Base-by-base conservation (phyloP, 2,329 filamentous ascomycete genomes). In the Cladosporium sp. region DNA sequence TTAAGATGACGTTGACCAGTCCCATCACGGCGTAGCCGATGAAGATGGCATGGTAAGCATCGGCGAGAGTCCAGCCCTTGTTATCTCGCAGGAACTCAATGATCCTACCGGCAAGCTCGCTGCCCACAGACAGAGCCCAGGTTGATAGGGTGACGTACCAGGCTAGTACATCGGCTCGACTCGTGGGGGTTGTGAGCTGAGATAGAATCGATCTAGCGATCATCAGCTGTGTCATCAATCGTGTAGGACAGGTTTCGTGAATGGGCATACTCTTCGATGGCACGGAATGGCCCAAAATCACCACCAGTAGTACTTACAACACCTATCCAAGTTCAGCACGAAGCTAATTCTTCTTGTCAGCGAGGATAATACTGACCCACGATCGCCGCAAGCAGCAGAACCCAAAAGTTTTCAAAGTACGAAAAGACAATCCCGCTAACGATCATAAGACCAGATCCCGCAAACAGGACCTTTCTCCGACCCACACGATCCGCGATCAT, bases 211-310 rank as follows among this genome's bases (percentile, higher is more conserved):
- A 41, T 27, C 45, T 48, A 24, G 24, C 5, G 37, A 17, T 8
- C 1, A 29, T 4, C n/a, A n/a, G n/a, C n/a, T n/a, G n/a, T 32
- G 30, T 32, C 4, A 17, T 47, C 34, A 47, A 36, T 34, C 30
- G 30, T 4, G 30, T n/a, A 32, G 82, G 62, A n/a, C n/a, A n/a
- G n/a, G 22, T 9, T 27, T 9, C 22, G 9, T 4, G 22, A 9
- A 20, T 9, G 15, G 24, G 27, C 3, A 44, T 56, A 41, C 70
- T 86, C 83, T 61, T 86, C 84, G 27, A 87, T 80, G 3, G 80
- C 80, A 32, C 83, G 72, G 57, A 86, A 86, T 0, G 84, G 83
- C 0, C 83, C 84, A 61, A 86, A 84, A 56, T 86, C 84, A 13
- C 80, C 78, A 6, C 83, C 83, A 2, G 62, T 64, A 2, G 63